Evolutionary conservation across 768 basidiomycete species (phyloP), one percentile per base, ranked within the genome.

Genomic region (Exidia glandulosa): DNA sequence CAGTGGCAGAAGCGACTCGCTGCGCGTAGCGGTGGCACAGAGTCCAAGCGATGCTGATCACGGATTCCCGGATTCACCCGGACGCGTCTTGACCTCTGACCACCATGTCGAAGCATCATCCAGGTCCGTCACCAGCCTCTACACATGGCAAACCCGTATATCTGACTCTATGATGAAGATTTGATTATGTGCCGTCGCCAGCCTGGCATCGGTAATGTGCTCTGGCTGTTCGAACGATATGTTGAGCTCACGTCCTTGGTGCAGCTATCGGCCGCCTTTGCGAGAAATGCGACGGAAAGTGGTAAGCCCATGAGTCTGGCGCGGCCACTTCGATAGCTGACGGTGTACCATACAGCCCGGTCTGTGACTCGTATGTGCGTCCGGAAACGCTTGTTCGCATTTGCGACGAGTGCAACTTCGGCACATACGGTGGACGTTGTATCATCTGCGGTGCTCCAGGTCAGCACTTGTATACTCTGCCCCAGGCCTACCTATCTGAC

Each of bases 221-320:
- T 23, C 19, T 41, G 45, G 16, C 31, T 27, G 9, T 47, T 25
- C 57, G 30, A 23, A 59, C 48, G 33, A 58, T 57, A 52, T 61
- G 14, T 10, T 62, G 41, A 45, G 50, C 59, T 32, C 37, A 36
- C 31, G 32, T 60, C 25, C 50, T 25, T 19, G 65, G n/a, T 96
- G 96, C n/a, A n/a, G n/a, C 96, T 54, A 96, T 98, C 66, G 96
- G 96, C 45, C 89, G 96, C 67, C 81, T 97, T 57, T 99, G 96
- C 73, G 96, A 99, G 76, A 97, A 97, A 73, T 97, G 94, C 69
- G 96, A 99, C 71, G 96, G 96, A 57, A 98, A 98, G 85, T 99
- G 96, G 95, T 96, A 67, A 62, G 86, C 70, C 19, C 32, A 52
- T 30, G 13, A 57, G 3, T 5, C 13, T 25, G 32, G 63, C n/a